Conservation (phyloP, 2,329 filamentous ascomycete species). For the Cadophora luteo-olivacea region DNA sequence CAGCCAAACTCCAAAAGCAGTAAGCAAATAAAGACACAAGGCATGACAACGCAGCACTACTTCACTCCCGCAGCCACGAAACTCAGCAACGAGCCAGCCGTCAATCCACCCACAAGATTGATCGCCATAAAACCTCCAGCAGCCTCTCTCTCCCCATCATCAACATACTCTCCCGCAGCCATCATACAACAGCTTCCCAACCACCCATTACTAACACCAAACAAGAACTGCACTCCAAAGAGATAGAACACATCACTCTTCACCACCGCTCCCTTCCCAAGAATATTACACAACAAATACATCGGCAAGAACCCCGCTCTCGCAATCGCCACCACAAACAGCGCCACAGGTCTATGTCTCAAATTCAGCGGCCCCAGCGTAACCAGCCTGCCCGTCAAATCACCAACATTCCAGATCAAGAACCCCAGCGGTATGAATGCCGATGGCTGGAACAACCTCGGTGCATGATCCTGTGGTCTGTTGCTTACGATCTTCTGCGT, state of each 20-base stretch:
- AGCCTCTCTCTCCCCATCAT: constrained; percentile 82
- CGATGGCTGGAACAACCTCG: constrained; percentile 69
- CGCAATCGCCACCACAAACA: constrained; percentile 72
- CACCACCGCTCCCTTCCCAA: constrained; percentile 75
- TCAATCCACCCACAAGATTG: constrained; percentile 83
- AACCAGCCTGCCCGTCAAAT: constrained; percentile 76
- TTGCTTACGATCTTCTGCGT: constrained; percentile 71
- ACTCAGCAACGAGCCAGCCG: constrained; percentile 86
- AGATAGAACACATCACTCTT: constrained; percentile 89
- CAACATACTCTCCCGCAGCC: constrained; percentile 81
- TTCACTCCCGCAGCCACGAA: constrained; percentile 66
- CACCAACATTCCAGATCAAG: constrained; percentile 92
- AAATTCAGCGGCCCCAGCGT: constrained; percentile 65
- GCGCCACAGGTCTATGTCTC: constrained; percentile 64
- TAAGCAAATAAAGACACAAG: background rate
- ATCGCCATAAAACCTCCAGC: constrained; percentile 94
- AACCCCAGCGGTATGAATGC: constrained; percentile 91
- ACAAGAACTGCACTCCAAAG: constrained; percentile 79
- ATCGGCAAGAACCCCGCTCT: constrained; percentile 79
- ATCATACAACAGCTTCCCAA: constrained; percentile 91
- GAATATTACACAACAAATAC: constrained; percentile 89
- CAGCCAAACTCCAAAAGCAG: constrained; percentile 10
- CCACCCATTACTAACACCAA: constrained; percentile 87
- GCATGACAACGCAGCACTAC: constrained; percentile 1
- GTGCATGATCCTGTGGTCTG: constrained; percentile 48